These are phyloP conservation scores for Ogataea salicorniae DNA, from an alignment of 805 yeast species.

Conservation along the genomic window DNA sequence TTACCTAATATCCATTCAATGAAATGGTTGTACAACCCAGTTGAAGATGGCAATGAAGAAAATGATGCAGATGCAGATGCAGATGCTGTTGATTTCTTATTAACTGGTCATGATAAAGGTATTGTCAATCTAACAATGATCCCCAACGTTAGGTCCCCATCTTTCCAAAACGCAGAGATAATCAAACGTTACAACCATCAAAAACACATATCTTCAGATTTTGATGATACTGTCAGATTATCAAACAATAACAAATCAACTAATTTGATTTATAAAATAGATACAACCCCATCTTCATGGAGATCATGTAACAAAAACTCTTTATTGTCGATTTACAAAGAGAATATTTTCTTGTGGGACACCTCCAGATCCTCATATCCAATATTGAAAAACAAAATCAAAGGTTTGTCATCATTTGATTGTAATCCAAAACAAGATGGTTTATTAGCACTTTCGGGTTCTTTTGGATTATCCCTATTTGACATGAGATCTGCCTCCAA, in stretches of 20 bases:
- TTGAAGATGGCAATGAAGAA: slow-evolving; percentile 2
- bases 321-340: slow-evolving; percentile 59
- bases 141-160: slow-evolving; percentile 40
- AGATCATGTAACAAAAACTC: slow-evolving; percentile 37
- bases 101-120: slow-evolving; percentile 79
- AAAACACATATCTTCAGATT: slow-evolving; percentile 44
- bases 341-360: slow-evolving; percentile 76
- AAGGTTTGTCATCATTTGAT: slow-evolving; percentile 50
- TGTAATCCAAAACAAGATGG: slow-evolving; percentile 42
- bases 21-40: slow-evolving; percentile 42
- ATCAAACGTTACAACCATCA: slow-evolving; percentile 74
- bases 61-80: slow-evolving; percentile 30
- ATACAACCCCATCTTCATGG: slow-evolving; percentile 39
- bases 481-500: slow-evolving; percentile 54
- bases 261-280: slow-evolving; percentile 31
- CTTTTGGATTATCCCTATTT: slow-evolving; percentile 67
- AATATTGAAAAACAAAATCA: slow-evolving; percentile 43
- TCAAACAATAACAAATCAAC: slow-evolving; percentile 20
- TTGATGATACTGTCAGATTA: slow-evolving; percentile 22
- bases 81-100: slow-evolving; percentile 34
- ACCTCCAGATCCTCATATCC: slow-evolving; percentile 56
- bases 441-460: slow-evolving; percentile 59
- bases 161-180: slow-evolving; percentile 58
- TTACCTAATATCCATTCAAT: slow-evolving; percentile 50
- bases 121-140: slow-evolving; percentile 65